Evolutionary conservation across 129 eudicot genomes (phyloP).

Genomic region (Helianthus tuberosus): DNA sequence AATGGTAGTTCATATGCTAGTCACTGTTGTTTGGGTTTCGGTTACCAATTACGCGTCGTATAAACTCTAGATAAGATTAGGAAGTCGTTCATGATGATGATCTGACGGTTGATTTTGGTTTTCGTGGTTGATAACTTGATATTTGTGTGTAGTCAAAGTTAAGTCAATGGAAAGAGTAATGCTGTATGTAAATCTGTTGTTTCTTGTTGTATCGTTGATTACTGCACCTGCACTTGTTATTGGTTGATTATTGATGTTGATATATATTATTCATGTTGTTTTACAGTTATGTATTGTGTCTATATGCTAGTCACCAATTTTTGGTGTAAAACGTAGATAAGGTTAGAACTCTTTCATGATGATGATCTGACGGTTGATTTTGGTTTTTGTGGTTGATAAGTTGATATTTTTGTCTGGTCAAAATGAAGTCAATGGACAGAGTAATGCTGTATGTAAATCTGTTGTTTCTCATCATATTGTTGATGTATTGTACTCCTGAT

Average conservation of each 20-base stretch:
- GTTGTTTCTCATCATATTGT: background rate
- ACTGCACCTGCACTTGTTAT: background rate
- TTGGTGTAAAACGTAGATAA: too few relatives aligned
- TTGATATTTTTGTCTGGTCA: background rate
- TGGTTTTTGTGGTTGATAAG: too few relatives aligned
- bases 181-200: background rate
- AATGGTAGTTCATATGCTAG: background rate
- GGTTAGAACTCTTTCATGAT: too few relatives aligned
- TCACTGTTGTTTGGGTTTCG: background rate
- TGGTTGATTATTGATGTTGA: background rate
- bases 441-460: background rate
- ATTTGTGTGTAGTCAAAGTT: background rate
- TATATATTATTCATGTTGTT: background rate
- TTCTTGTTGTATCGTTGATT: background rate
- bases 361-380: background rate
- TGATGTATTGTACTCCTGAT: background rate
- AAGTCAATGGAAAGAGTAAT: background rate
- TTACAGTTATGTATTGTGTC: background rate
- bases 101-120: background rate
- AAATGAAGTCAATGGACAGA: background rate
- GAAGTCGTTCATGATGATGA: background rate
- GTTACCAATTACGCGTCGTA: background rate
- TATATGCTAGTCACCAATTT: too few relatives aligned
- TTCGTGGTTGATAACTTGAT: background rate
- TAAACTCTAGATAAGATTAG: background rate